Evolutionary conservation across 176 grass and related monocot species (phyloP), one percentile per base, ranked within the genome.

Genomic region (Musa itinerans): DNA sequence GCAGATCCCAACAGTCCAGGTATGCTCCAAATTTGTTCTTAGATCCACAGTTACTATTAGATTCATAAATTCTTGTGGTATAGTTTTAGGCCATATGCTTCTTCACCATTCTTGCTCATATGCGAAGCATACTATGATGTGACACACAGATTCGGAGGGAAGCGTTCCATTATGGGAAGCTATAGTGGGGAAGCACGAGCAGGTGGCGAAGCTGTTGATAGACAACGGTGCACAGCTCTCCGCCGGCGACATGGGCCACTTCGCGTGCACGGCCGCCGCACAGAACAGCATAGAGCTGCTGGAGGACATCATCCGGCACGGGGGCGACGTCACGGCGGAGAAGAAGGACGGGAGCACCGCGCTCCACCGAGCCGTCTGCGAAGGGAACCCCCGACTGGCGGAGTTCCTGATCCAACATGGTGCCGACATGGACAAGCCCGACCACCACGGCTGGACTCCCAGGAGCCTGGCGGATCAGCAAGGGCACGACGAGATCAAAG

Each of bases 111-210:
- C 4, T 43, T 43, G 34, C 34, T 43, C 21, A 15, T 54, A 7
- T 11, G 9, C 6, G 14, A 67, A 11, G 27, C 3, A 27, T 7
- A 12, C 3, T 13, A 34, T 15, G 23, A 27, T 54, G 8, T 72
- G 2, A 64, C 69, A 54, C 15, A 50, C 84, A 99, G 95, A 99
- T 64, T 74, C 69, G 1, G 90, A 89, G 53, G 95, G 88, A 83
- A 99, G 81, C 11, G 86, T 91, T 51, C 95, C 95, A 0, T 72
- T 99, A 48, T 90, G 95, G 91, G 95, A 94, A 71, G 95, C 95
- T 59, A 16, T 94, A 49, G 70, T 84, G 78, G 84, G 75, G 19
- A 87, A 81, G 56, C 90, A 99, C 20, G 74, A 84, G 19, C 23
- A 68, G 51, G 82, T 94, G 50, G 78, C 72, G 25, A 79, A 86